Evolutionary conservation across 139 green algal species (phyloP).

Genomic region (Chlamydomonas schloesseri): DNA sequence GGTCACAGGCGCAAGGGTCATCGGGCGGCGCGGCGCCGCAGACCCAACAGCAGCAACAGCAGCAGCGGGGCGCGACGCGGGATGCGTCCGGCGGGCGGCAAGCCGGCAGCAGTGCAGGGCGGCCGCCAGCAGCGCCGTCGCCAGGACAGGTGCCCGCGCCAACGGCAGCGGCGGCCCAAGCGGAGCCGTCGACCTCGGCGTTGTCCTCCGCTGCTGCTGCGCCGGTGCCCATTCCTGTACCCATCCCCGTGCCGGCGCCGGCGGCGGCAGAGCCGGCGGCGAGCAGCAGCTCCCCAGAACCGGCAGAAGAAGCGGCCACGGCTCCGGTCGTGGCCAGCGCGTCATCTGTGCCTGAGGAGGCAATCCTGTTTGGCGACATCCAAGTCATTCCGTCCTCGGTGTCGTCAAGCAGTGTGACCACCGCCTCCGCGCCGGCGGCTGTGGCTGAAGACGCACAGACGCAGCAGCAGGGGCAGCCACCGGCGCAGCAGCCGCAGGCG

Average conservation of each 20-base stretch:
- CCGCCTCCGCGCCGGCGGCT: background rate
- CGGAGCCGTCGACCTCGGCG: too few relatives aligned
- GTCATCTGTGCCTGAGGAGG: conserved; percentile 14
- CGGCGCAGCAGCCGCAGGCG: background rate
- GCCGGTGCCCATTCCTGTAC: background rate
- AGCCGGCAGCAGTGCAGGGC: background rate
- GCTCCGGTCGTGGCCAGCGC: background rate
- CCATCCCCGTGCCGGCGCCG: too few relatives aligned
- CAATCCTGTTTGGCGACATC: conserved; percentile 46
- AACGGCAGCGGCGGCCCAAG: background rate
- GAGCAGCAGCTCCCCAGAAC: too few relatives aligned
- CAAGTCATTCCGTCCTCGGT: conserved; percentile 4
- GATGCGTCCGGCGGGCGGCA: too few relatives aligned
- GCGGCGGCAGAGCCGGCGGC: background rate
- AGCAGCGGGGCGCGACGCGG: too few relatives aligned
- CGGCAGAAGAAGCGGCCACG: too few relatives aligned
- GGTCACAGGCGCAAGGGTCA: background rate
- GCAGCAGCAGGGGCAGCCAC: background rate
- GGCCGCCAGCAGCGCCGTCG: background rate
- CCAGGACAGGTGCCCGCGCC: too few relatives aligned
- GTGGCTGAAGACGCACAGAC: background rate
- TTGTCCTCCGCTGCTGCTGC: too few relatives aligned
- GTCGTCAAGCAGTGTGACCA: background rate
- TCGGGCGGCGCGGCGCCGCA: background rate
- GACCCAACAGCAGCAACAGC: background rate